Base-by-base conservation (phyloP, 2,329 filamentous ascomycete species). In the Albophoma yamanashiensis region DNA sequence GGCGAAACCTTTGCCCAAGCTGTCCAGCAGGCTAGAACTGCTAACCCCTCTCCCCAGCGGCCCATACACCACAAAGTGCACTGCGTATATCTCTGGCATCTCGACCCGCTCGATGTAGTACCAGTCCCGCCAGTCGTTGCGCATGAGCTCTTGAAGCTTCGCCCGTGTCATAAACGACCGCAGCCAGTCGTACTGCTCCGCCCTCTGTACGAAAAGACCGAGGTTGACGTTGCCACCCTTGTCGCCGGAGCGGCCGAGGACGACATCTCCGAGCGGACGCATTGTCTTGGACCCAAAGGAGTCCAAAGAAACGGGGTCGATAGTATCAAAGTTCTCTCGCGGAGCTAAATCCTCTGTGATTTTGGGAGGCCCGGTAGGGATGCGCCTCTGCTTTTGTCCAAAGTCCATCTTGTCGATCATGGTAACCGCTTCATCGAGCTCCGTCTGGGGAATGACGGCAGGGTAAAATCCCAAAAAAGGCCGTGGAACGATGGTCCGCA, bases 21-120 rank as follows among this genome's bases (percentile, higher is more conserved):
- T 70, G 69, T 83, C 81, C 22, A 83, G 62, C 45, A 73, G 65
- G 31, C 69, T 73, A 12, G 76, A 78, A 60, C 78, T 79, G 62
- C 78, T 82, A 4, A 83, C 78, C 0, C 75, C 76, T 0, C 73
- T 61, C 0, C 75, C 77, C 20, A 81, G 65, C 25, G 73, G 71
- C 2, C 77, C 78, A 60, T 80, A 80, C 1, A 81, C 68, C 12
- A 81, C 78, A 68, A 79, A 81, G 63, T 83, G 76, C 25, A 82
- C 79, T 0, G 78, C 78, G 40, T 66, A 67, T 0, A 81, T 71
- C 4, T 70, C 64, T 0, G 73, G 69, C 58, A 81, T 76, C 67
- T 81, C 78, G n/a, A 80, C 75, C 17, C 79, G 66, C 64, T 81
- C 78, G 3, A 80, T 68, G 67, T 63, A 72, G 73, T 65, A 70